phyloP scores from a whole-genome alignment of 2,329 filamentous ascomycete species.

The Shiraia sp. region DNA sequence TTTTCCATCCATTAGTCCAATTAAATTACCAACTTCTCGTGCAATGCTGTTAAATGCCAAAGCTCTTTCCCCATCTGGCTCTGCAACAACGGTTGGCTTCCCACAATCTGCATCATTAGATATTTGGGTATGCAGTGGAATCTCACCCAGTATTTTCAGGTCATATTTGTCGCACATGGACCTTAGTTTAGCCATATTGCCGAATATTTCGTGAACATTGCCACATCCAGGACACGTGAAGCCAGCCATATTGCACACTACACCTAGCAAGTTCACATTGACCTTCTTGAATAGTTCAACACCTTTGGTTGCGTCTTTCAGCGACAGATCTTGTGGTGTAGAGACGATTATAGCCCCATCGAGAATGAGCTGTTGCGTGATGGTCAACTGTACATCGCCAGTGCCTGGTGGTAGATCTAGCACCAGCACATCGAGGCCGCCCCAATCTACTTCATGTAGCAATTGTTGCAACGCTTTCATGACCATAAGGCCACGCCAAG shows the following conservation, averaged over 20 bases:
- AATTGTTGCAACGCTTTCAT: slow-evolving; percentile 97
- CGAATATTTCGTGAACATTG: slow-evolving; percentile 43
- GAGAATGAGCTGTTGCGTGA: slow-evolving; percentile 89
- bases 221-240: slow-evolving; percentile 57
- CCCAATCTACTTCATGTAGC: slow-evolving; percentile 94
- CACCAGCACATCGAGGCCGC: slow-evolving; percentile 82
- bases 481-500: slow-evolving; percentile 96
- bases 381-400: slow-evolving; percentile 94
- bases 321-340: slow-evolving; percentile 89
- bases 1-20: too few species aligned
- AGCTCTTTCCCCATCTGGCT: slow-evolving; percentile 74
- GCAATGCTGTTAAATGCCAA: slow-evolving; percentile 74
- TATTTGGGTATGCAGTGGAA: slow-evolving; percentile 84
- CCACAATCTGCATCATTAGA: slow-evolving; percentile 86
- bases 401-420: slow-evolving; percentile 93
- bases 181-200: slow-evolving; percentile 75
- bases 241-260: slow-evolving; percentile 61
- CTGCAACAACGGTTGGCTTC: slow-evolving; percentile 85
- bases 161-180: slow-evolving; percentile 73
- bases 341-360: slow-evolving; percentile 87
- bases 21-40: slow-evolving; percentile 46
- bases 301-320: slow-evolving; percentile 89
- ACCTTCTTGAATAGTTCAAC: slow-evolving; percentile 92
- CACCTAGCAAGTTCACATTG: slow-evolving; percentile 75
- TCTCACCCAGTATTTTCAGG: slow-evolving; percentile 82